A percentile compares a stretch with the other conserved stretches of the same genome.
These are phyloP conservation scores for Protomyces lactucae-debilis DNA, from an alignment of 1,139 yeast genomes.

Conservation along the genomic window DNA sequence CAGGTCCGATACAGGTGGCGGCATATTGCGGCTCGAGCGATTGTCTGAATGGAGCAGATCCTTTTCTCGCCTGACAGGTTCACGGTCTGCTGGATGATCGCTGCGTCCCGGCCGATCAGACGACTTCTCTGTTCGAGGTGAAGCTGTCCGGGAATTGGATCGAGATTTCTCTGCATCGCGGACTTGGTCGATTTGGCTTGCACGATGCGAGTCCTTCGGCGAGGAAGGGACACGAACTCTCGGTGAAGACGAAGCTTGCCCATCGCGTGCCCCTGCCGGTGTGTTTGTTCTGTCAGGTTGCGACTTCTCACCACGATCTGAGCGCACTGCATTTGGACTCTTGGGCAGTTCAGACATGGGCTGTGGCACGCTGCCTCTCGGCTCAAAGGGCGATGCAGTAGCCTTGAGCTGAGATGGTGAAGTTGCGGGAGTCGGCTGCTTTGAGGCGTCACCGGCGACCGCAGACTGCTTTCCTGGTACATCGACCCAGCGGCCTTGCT, in stretches of 20 bases:
- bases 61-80: not conserved
- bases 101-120: not conserved
- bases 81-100: not conserved
- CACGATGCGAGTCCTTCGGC: not conserved
- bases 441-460: not conserved
- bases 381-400: not conserved
- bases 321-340: not conserved
- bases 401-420: not conserved
- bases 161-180: not conserved
- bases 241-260: not conserved
- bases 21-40: not conserved
- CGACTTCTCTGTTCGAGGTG: not conserved
- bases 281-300: not conserved
- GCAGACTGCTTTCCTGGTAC: slow-evolving; percentile 5
- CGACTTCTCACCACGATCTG: not conserved
- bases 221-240: not conserved
- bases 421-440: not conserved
- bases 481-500: slow-evolving; percentile 9
- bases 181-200: not conserved
- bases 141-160: not conserved
- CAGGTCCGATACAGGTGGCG: not conserved
- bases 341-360: not conserved
- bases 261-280: not conserved
- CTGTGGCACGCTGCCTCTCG: not conserved
- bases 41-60: not conserved